Conservation (phyloP, 2,329 filamentous ascomycete genomes). For the Penicillium sp. region DNA sequence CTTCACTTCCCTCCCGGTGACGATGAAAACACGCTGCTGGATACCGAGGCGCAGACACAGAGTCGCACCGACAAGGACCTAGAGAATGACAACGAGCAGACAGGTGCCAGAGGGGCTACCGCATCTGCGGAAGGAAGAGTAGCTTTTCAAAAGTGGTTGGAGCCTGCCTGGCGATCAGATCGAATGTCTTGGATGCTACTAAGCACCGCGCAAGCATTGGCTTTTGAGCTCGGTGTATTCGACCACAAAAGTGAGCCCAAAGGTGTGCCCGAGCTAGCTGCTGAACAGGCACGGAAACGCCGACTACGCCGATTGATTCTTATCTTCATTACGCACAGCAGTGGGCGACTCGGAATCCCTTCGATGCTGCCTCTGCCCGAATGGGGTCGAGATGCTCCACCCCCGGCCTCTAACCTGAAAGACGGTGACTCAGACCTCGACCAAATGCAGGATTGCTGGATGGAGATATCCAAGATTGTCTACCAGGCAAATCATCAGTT, state of each 20-base stretch:
- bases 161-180: slow-evolving; percentile 91
- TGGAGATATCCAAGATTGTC: slow-evolving; percentile 89
- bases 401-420: slow-evolving; percentile 29
- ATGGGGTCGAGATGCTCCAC: slow-evolving; percentile 42
- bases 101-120: slow-evolving; percentile 42
- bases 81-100: slow-evolving; percentile 42
- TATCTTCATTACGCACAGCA: slow-evolving; percentile 91
- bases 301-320: slow-evolving; percentile 83
- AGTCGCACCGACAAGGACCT: slow-evolving; percentile 52
- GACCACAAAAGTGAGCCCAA: slow-evolving; percentile 77
- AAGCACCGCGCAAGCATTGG: slow-evolving; percentile 82
- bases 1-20: slow-evolving; percentile 82
- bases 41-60: slow-evolving; percentile 66
- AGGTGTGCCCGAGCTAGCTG: slow-evolving; percentile 50
- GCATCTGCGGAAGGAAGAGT: slow-evolving; percentile 73
- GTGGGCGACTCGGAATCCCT: slow-evolving; percentile 84
- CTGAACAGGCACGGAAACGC: slow-evolving; percentile 72
- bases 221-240: slow-evolving; percentile 93
- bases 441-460: slow-evolving; percentile 76
- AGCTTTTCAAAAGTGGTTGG: slow-evolving; percentile 87
- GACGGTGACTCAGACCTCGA: slow-evolving; percentile 48
- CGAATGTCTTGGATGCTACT: slow-evolving; percentile 98
- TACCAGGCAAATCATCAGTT: slow-evolving; percentile 83
- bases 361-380: slow-evolving; percentile 74
- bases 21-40: slow-evolving; percentile 62